phyloP scores from a whole-genome alignment of 1,284 basidiomycete genomes.

The Tilletiopsis washingtonensis region DNA sequence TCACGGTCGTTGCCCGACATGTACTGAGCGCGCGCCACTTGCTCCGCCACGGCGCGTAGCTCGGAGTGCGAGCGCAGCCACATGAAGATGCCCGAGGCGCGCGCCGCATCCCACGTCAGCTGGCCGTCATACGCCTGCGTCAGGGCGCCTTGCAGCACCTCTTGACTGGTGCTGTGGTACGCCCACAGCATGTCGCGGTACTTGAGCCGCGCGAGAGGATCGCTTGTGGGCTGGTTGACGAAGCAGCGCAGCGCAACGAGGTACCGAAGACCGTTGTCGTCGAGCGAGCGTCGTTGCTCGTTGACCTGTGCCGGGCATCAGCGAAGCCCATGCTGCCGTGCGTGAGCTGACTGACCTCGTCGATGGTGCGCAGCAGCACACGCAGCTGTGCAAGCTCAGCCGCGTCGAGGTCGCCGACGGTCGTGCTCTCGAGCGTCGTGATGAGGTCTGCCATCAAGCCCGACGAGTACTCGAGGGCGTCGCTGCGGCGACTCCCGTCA shows the following conservation, averaged over 20 bases:
- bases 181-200: too few species aligned
- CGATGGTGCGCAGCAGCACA: background rate
- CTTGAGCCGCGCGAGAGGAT: background rate
- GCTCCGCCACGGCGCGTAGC: slow-evolving; percentile 63
- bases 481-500: too few species aligned
- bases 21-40: slow-evolving; percentile 86
- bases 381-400: slow-evolving; percentile 4
- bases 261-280: slow-evolving; percentile 65
- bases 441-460: background rate
- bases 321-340: slow-evolving; percentile 53
- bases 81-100: slow-evolving; percentile 72
- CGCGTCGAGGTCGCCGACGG: slow-evolving; percentile 12
- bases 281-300: slow-evolving; percentile 73
- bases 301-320: slow-evolving; percentile 70
- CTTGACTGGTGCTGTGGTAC: slow-evolving; percentile 84
- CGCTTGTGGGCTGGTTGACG: slow-evolving; percentile 4
- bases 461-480: too few species aligned
- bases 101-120: slow-evolving; percentile 79
- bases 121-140: slow-evolving; percentile 66
- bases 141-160: slow-evolving; percentile 66
- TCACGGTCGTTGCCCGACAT: slow-evolving; percentile 61
- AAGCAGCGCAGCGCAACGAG: slow-evolving; percentile 17
- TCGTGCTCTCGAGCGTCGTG: background rate
- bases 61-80: slow-evolving; percentile 67
- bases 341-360: slow-evolving; percentile 50